These are phyloP conservation scores for Ajuga chamaepitys DNA, from an alignment of 257 asterid species.

Conservation along the genomic window DNA sequence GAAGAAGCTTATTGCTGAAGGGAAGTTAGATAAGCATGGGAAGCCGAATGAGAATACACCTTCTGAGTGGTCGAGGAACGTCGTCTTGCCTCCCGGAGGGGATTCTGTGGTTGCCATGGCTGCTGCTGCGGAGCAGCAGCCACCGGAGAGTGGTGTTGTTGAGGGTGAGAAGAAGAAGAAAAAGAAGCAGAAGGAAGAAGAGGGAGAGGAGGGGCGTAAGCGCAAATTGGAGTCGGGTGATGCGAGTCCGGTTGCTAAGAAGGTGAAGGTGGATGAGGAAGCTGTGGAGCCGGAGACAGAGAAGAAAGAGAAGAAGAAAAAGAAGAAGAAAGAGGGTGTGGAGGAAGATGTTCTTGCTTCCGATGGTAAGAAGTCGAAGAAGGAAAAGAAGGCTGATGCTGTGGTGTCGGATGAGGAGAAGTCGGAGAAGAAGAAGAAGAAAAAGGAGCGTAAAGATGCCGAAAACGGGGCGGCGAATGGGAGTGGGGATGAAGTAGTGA, in stretches of 20 bases:
- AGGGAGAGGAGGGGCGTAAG: constrained; percentile 42
- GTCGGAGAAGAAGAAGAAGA: constrained; percentile 64
- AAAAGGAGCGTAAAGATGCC: constrained; percentile 32
- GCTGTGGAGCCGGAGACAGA: constrained; percentile 20
- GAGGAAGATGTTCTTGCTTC: constrained; percentile 17
- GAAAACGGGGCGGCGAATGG: constrained; percentile 42
- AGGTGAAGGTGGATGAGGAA: constrained; percentile 42
- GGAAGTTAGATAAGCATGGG: constrained; percentile 88
- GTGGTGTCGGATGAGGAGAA: constrained; percentile 44
- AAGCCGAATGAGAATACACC: constrained; percentile 69
- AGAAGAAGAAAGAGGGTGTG: constrained; percentile 37
- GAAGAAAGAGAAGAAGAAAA: constrained; percentile 44
- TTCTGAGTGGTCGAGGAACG: constrained; percentile 75
- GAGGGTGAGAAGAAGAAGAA: constrained; percentile 46
- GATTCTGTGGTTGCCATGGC: constrained; percentile 62
- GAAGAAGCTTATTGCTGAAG: constrained; percentile 81
- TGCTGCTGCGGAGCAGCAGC: constrained; percentile 46
- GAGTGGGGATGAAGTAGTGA: constrained; percentile 27
- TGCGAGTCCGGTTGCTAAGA: constrained; percentile 50
- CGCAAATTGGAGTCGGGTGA: constrained; percentile 48
- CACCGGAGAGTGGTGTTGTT: constrained; percentile 29
- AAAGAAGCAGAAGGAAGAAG: constrained; percentile 29
- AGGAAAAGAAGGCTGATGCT: constrained; percentile 23
- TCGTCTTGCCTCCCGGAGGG: constrained; percentile 70
- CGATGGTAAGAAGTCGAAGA: constrained; percentile 29